Conservation (phyloP, 2,329 filamentous ascomycete genomes). For the Claviceps pazoutovae region DNA sequence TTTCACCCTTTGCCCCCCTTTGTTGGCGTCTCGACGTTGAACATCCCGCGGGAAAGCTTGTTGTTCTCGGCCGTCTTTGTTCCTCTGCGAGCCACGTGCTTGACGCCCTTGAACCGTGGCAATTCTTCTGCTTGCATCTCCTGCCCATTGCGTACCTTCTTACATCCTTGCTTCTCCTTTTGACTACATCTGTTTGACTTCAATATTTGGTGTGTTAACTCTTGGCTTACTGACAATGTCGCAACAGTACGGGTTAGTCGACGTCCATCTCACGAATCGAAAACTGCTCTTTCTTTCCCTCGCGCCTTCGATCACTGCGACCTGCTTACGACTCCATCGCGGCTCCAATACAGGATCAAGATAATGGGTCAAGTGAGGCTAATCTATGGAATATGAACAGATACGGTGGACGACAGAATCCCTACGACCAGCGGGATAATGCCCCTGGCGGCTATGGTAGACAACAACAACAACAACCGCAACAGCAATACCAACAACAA, state of each 20-base stretch:
- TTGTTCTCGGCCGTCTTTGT: neutral
- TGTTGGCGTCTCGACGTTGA: slow-evolving; percentile 11
- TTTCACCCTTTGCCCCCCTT: slow-evolving; percentile 11
- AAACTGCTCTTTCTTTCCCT: neutral
- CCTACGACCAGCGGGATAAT: slow-evolving; percentile 41
- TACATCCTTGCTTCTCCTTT: neutral
- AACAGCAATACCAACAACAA: neutral
- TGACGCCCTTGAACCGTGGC: neutral
- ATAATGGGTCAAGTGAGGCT: neutral
- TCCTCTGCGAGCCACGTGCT: neutral
- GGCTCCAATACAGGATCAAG: neutral
- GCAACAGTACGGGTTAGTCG: slow-evolving; percentile 41
- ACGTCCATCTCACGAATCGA: slow-evolving; percentile 1
- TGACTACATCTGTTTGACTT: neutral
- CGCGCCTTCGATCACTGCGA: neutral
- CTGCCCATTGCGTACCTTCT: neutral
- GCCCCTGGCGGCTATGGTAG: slow-evolving; percentile 21
- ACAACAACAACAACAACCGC: slow-evolving; percentile 7
- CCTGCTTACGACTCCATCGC: neutral
- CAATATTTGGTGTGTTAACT: slow-evolving; percentile 2
- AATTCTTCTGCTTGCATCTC: neutral
- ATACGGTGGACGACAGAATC: slow-evolving; percentile 42
- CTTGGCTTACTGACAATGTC: slow-evolving; percentile 15
- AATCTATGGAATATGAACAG: slow-evolving; percentile 18
- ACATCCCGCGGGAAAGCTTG: neutral